phyloP scores from a whole-genome alignment of 768 basidiomycete genomes.

The Termitomyces bulborhizus region DNA sequence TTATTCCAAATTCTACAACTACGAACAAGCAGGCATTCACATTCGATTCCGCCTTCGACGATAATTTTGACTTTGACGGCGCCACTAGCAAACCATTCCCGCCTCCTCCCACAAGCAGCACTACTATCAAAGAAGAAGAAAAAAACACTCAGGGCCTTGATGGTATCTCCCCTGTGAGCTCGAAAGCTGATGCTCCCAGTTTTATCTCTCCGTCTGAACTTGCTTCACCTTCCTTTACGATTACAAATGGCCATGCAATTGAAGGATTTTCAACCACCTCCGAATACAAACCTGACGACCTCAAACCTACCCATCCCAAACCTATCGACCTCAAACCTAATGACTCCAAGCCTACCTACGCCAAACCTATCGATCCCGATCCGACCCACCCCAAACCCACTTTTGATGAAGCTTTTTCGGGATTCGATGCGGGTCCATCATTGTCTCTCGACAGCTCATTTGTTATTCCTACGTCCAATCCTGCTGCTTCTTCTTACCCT shows the following conservation, averaged over 20 bases:
- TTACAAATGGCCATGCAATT: constrained; percentile 2
- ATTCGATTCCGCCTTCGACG: constrained; percentile 56
- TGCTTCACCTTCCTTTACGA: neutral
- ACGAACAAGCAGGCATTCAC: constrained; percentile 40
- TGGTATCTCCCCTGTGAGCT: constrained; percentile 20
- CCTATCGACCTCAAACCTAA: neutral
- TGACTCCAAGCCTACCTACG: neutral
- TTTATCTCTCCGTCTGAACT: neutral
- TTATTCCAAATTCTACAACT: constrained; percentile 32
- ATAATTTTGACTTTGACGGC: constrained; percentile 54
- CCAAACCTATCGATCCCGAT: too few species aligned
- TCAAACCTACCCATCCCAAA: neutral
- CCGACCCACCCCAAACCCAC: constrained; percentile 13
- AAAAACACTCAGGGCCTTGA: constrained; percentile 24
- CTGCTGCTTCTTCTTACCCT: constrained; percentile 20
- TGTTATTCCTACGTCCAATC: constrained; percentile 19
- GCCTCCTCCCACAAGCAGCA: constrained; percentile 17
- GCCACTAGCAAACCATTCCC: constrained; percentile 29
- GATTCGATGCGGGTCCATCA: constrained; percentile 32
- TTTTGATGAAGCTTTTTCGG: constrained; percentile 54
- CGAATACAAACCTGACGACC: neutral
- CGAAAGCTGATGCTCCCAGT: neutral
- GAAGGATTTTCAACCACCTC: neutral
- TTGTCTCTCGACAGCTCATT: constrained; percentile 35
- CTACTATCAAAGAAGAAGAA: neutral